A percentile compares a stretch with the other conserved stretches of the same genome.
phyloP scores from a whole-genome alignment of 495 filamentous ascomycete species.

The Venustampulla echinocandica region DNA sequence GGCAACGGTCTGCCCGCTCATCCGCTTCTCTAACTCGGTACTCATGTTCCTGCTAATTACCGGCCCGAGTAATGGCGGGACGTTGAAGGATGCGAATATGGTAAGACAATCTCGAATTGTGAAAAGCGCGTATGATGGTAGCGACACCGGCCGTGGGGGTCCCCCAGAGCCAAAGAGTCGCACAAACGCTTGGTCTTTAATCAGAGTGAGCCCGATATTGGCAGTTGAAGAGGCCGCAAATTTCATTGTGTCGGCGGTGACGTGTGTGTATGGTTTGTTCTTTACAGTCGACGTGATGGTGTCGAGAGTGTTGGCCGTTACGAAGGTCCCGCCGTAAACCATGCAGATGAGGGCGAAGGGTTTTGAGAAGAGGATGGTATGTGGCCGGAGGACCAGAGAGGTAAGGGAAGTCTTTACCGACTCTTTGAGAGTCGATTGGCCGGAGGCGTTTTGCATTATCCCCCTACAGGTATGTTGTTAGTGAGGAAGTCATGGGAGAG shows the following conservation, averaged over 20 bases:
- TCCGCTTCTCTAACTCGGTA: slow-evolving; percentile 31
- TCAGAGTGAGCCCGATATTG: slow-evolving; percentile 84
- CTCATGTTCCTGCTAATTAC: slow-evolving; percentile 45
- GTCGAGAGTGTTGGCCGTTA: slow-evolving; percentile 83
- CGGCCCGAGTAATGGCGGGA: slow-evolving; percentile 70
- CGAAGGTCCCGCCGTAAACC: slow-evolving; percentile 84
- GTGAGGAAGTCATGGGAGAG: slow-evolving; percentile 6
- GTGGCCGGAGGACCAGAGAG: slow-evolving; percentile 59
- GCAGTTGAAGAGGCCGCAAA: slow-evolving; percentile 75
- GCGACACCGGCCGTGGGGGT: slow-evolving; percentile 43
- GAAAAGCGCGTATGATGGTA: slow-evolving; percentile 69
- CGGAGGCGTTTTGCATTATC: slow-evolving; percentile 93
- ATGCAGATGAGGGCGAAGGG: slow-evolving; percentile 83
- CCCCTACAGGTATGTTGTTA: slow-evolving; percentile 44
- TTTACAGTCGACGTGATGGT: slow-evolving; percentile 61
- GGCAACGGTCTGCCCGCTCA: slow-evolving; percentile 49
- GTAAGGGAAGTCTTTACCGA: slow-evolving; percentile 57
- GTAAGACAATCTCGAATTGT: slow-evolving; percentile 79
- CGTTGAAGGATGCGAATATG: slow-evolving; percentile 89
- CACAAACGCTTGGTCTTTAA: slow-evolving; percentile 87
- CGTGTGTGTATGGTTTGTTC: slow-evolving; percentile 42
- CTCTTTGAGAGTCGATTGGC: slow-evolving; percentile 57
- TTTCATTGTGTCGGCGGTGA: slow-evolving; percentile 68
- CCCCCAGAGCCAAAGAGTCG: slow-evolving; percentile 63
- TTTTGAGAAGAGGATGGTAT: slow-evolving; percentile 61